Conservation (phyloP, 1,284 basidiomycete genomes). For the Gomphus bonarii region DNA sequence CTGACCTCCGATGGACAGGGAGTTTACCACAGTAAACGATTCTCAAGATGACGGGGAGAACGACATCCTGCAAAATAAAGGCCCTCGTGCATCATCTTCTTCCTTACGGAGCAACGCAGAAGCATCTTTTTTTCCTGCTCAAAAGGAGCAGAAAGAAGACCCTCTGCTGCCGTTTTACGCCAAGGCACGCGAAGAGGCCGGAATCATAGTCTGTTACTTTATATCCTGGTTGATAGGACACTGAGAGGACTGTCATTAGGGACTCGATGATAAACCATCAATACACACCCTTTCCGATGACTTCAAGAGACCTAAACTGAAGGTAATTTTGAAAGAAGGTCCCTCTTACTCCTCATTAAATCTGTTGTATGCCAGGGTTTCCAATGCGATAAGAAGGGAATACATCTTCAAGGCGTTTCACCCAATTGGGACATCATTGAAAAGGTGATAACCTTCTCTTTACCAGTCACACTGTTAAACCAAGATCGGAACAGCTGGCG, state of each 20-base stretch:
- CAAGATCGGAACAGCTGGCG: slow-evolving; percentile 35
- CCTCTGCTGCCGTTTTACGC: slow-evolving; percentile 9
- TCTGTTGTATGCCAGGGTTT: slow-evolving; percentile 33
- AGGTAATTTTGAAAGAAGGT: not conserved
- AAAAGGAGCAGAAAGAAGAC: slow-evolving; percentile 3
- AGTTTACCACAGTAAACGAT: not conserved
- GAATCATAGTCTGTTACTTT: not conserved
- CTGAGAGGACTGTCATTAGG: not conserved
- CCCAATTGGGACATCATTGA: slow-evolving; percentile 60
- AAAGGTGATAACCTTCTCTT: slow-evolving; percentile 32
- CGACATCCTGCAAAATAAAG: not conserved
- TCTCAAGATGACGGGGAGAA: not conserved
- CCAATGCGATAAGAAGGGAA: slow-evolving; percentile 44
- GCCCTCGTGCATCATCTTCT: not conserved
- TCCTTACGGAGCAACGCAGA: not conserved
- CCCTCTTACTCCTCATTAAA: not conserved
- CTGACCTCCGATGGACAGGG: not conserved
- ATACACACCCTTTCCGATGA: not conserved
- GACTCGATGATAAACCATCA: not conserved
- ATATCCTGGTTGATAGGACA: not conserved
- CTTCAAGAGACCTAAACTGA: not conserved
- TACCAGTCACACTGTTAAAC: not conserved
- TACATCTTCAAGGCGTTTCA: slow-evolving; percentile 23
- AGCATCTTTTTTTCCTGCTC: not conserved
- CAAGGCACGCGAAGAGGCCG: slow-evolving; percentile 8